These are phyloP conservation scores for Trametopsis cervina DNA, from an alignment of 768 basidiomycete genomes.

Conservation along the genomic window DNA sequence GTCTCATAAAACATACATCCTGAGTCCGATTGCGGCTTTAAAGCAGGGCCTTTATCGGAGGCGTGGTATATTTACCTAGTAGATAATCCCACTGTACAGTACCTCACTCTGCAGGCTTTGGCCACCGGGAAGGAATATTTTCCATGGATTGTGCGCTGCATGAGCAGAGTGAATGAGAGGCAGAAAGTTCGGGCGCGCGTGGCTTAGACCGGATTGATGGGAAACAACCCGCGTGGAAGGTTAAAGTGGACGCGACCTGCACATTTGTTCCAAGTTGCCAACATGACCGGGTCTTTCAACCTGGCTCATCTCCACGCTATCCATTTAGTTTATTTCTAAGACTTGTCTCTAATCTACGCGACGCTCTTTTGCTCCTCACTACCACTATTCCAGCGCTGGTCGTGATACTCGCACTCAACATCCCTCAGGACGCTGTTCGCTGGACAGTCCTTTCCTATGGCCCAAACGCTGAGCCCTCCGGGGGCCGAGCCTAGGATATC, in stretches of 20 bases:
- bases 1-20: no score
- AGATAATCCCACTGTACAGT: no score
- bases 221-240: slow-evolving; percentile 7
- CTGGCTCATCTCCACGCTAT: slow-evolving; percentile 1
- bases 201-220: slow-evolving; percentile 1
- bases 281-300: neutral
- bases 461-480: slow-evolving; percentile 20
- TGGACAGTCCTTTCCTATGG: slow-evolving; percentile 20
- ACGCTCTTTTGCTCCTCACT: slow-evolving; percentile 4
- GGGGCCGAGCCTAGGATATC: slow-evolving; percentile 32
- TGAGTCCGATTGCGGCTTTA: no score
- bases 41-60: no score
- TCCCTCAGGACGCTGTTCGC: slow-evolving; percentile 8
- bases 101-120: no score
- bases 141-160: no score
- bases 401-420: slow-evolving; percentile 5
- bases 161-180: no score
- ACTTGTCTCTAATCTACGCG: neutral
- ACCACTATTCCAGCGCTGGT: slow-evolving; percentile 9
- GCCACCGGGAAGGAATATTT: no score
- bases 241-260: neutral
- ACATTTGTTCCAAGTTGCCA: neutral
- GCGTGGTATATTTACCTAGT: no score
- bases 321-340: neutral
- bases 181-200: neutral